A percentile compares a stretch with the other conserved stretches of the same genome.
Conservation (phyloP, 768 basidiomycete species). For the Pholiota conissans region DNA sequence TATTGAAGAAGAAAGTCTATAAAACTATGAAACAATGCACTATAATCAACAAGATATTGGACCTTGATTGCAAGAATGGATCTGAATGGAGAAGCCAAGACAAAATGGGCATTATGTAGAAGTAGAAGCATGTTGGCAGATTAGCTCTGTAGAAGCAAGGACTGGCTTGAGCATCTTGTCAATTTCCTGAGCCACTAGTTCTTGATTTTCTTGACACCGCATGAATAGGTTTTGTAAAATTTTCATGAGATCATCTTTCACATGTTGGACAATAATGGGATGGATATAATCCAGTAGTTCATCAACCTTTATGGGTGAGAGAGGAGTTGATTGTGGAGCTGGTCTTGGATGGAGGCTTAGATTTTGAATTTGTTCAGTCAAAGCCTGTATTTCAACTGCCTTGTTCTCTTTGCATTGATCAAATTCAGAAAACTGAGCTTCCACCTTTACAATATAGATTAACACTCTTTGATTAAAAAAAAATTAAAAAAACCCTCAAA, state of each 20-base stretch:
- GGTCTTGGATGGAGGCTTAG: conserved; percentile 19
- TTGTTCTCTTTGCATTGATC: conserved; percentile 23
- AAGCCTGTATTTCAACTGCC: conserved; percentile 17
- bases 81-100: background rate
- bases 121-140: conserved; percentile 17
- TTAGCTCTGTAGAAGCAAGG: conserved; percentile 28
- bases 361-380: conserved; percentile 24
- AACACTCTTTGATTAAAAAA: background rate
- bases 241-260: conserved; percentile 23
- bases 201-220: conserved; percentile 22
- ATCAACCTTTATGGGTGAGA: conserved; percentile 14
- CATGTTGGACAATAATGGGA: conserved; percentile 19
- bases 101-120: background rate
- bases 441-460: conserved; percentile 12
- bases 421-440: conserved; percentile 14
- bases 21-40: too few species aligned
- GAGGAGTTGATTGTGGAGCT: conserved; percentile 12
- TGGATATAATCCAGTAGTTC: conserved; percentile 17
- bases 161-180: conserved; percentile 29
- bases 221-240: conserved; percentile 25
- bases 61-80: background rate
- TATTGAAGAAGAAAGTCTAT: too few species aligned
- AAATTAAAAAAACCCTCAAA: background rate
- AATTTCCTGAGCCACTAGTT: conserved; percentile 25
- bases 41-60: too few species aligned